Percentiles rank a stretch among this genome's conserved stretches.
Conservation (phyloP, 2,329 filamentous ascomycete genomes). For the Penicillium polonicum region DNA sequence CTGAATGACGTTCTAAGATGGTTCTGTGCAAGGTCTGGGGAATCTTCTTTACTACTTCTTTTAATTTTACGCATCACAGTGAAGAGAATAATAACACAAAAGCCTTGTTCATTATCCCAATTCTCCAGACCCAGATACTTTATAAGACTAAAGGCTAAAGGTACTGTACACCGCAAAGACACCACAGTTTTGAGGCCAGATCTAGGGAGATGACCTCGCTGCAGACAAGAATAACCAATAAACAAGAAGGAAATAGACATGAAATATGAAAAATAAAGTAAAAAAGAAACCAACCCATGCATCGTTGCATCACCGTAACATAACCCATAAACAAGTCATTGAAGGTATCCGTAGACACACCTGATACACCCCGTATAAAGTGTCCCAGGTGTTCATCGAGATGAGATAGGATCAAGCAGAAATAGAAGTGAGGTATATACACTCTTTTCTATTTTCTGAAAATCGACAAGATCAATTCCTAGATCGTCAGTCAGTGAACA, state of each 20-base stretch:
- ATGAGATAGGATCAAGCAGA: not conserved
- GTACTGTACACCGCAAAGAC: slow-evolving; percentile 24
- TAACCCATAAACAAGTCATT: slow-evolving; percentile 11
- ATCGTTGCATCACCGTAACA: slow-evolving; percentile 19
- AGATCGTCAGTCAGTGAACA: slow-evolving; percentile 9
- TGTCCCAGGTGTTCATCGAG: not conserved
- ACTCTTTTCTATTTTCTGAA: slow-evolving; percentile 4
- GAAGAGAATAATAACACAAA: not conserved
- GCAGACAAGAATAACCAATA: slow-evolving; percentile 2
- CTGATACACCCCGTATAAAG: not conserved
- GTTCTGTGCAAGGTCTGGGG: not conserved
- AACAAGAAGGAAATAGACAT: slow-evolving; percentile 1
- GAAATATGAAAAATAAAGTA: not conserved
- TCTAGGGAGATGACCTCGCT: slow-evolving; percentile 14
- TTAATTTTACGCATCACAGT: too few relatives aligned
- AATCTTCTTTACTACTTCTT: not conserved
- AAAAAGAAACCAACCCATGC: slow-evolving; percentile 11
- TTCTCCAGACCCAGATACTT: slow-evolving; percentile 18
- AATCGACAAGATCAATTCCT: slow-evolving; percentile 11
- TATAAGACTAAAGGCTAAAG: slow-evolving; percentile 8
- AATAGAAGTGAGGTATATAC: not conserved
- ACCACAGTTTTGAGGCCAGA: slow-evolving; percentile 12
- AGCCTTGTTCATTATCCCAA: slow-evolving; percentile 9
- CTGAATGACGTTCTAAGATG: not conserved
- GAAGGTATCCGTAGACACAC: not conserved